Evolutionary conservation across 2,329 filamentous ascomycete genomes (phyloP), one percentile per base, ranked within the genome.

Genomic region (Penicillium sp.): DNA sequence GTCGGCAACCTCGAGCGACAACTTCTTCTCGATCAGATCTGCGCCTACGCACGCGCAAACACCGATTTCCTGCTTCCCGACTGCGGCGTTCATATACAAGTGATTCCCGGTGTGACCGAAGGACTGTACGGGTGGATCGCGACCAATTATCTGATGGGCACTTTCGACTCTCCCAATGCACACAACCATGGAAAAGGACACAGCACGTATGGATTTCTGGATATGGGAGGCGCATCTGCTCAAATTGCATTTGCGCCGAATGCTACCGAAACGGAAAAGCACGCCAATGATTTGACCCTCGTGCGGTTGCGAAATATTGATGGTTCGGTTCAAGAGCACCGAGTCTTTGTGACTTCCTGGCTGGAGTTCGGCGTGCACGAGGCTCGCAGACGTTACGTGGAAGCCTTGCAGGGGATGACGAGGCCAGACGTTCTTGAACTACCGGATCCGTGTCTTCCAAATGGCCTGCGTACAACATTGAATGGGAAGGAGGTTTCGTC

Each of bases 221-320:
- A 98, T 67, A 98, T 98, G 95, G 93, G 93, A 43, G 93, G 93
- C 44, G 93, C 93, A 24, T 97, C 92, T 0, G 92, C 93, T 13
- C 93, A 98, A 72, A 97, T 98, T 64, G 93, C 95, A 0, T 98
- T 98, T 69, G 92, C 91, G 1, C 93, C 93, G 1, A 98, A 98
- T 70, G 74, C 81, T 3, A 97, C 93, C 1, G 93, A 98, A 68
- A 85, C 90, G 1, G 81, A 84, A 63, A 93, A 90, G 65, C 95
- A 98, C 67, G 86, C 89, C 0, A 81, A 96, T 54, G 90, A 97
- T 66, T 74, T 98, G 47, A 95, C 90, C 56, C 70, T 97, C 12
- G 73, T 98, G 50, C 85, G 93, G 42, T 75, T 98, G 72, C 83
- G 95, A 55, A 93, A 84, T 2, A 72, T 97, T 18, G 84, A 93